A percentile compares a stretch with the other conserved stretches of the same genome.
Conservation (phyloP, 495 filamentous ascomycete species). For the Neurospora discreta region DNA sequence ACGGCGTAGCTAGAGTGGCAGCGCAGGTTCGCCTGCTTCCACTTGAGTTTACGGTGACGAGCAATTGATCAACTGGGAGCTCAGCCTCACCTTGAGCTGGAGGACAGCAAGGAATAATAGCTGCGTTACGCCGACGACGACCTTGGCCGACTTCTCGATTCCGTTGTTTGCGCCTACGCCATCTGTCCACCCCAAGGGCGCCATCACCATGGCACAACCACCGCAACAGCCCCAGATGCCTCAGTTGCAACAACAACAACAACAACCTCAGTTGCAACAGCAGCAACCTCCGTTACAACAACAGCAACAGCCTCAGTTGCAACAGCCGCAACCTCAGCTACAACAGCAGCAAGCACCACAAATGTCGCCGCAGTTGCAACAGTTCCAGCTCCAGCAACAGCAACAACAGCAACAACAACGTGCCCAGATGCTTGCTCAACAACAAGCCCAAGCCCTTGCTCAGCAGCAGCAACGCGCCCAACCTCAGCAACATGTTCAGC, state of each 20-base stretch:
- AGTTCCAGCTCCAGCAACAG: constrained; percentile 3
- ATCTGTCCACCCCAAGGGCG: neutral
- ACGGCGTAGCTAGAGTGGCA: constrained; percentile 9
- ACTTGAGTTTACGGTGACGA: constrained; percentile 1
- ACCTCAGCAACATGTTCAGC: constrained; percentile 6
- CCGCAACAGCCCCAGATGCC: constrained; percentile 41
- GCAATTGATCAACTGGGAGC: neutral
- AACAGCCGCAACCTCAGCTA: constrained; percentile 7
- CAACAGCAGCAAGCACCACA: constrained; percentile 9
- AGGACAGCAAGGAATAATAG: neutral
- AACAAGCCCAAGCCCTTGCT: neutral
- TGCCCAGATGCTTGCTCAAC: neutral
- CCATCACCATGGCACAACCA: constrained; percentile 51
- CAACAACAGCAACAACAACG: constrained; percentile 8
- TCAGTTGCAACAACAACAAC: constrained; percentile 2
- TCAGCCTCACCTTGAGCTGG: neutral
- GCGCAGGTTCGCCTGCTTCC: constrained; percentile 17
- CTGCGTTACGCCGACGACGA: neutral
- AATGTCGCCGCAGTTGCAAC: constrained; percentile 4
- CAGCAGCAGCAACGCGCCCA: constrained; percentile 39
- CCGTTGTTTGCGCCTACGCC: neutral
- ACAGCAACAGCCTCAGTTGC: neutral
- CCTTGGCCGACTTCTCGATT: neutral
- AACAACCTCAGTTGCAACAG: constrained; percentile 11
- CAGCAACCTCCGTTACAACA: constrained; percentile 4